Evolutionary conservation across 1,139 yeast species (phyloP), one percentile per base, ranked within the genome.

Genomic region (Taphrina pruni): DNA sequence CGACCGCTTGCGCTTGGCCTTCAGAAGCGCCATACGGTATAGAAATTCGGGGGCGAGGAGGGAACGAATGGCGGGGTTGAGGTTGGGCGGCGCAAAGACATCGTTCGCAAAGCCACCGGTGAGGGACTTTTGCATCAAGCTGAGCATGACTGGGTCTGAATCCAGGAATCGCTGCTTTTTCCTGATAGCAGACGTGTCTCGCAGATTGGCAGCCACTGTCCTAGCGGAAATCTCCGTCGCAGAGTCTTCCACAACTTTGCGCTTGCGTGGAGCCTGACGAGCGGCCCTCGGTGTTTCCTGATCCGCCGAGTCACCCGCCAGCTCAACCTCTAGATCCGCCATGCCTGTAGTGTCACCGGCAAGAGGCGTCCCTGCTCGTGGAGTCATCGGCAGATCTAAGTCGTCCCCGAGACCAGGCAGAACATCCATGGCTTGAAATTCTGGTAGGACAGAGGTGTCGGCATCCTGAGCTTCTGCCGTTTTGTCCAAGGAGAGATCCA

Each of bases 371-470:
- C 55, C 66, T 65, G 69, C 58, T 41, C 66, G 38, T 58, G 60
- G 79, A 73, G 87, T 83, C 78, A 86, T 79, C 74, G 85, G 62
- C 2, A 58, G 62, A n/a, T 36, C 50, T 14, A 41, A 8, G n/a
- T 58, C 51, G 38, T 61, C 45, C 32, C 21, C 21, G 41, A 55
- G 12, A 36, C 41, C 64, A 41, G 21, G 41, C 17, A 39, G 32
- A 41, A 45, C 21, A 52, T 66, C 41, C 35, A 50, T 21, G 6
- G 50, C 48, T n/a, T 43, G 43, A 21, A 60, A 50, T 36, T 54
- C 67, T 32, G 67, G 67, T 36, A 55, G 21, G 17, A 55, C 67
- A 14, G 67, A 64, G 7, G 41, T 21, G 14, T 64, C 67, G 48
- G 48, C 61, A 6, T 58, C 62, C 58, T 36, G 21, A 11, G 11